Evolutionary conservation across 805 yeast species (phyloP).

Genomic region (Myxozyma nipponensis): DNA sequence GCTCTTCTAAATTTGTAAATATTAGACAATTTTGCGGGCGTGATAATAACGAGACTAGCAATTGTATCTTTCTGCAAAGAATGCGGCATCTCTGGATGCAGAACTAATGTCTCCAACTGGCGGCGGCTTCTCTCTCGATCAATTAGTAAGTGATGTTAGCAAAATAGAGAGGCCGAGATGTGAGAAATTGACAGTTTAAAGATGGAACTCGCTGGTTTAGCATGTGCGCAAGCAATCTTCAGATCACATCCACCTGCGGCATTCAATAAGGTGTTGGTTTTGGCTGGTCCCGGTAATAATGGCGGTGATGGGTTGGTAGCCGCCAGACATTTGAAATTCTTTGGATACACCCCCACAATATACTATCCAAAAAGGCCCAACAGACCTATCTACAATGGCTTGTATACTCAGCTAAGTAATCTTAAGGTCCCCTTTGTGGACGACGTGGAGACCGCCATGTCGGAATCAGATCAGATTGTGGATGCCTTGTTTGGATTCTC

Average conservation of each 20-base stretch:
- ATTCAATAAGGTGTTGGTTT: constrained; percentile 51
- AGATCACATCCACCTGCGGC: constrained; percentile 56
- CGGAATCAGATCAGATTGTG: constrained; percentile 49
- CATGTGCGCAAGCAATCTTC: constrained; percentile 85
- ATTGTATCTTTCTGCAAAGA: constrained; percentile 33
- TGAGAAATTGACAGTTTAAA: too few species aligned
- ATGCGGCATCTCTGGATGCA: constrained; percentile 75
- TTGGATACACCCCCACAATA: constrained; percentile 73
- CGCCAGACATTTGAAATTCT: constrained; percentile 78
- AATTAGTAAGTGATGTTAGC: constrained; percentile 41
- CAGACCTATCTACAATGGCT: constrained; percentile 42
- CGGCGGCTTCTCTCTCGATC: constrained; percentile 77
- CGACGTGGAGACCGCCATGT: constrained; percentile 39
- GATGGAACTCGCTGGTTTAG: constrained; percentile 95
- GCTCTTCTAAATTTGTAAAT: neutral
- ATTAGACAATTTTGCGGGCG: too few species aligned
- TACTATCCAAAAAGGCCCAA: constrained; percentile 72
- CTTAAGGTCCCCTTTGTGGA: constrained; percentile 59
- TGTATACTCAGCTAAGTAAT: constrained; percentile 63
- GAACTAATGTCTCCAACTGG: constrained; percentile 71
- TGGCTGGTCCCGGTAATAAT: constrained; percentile 95
- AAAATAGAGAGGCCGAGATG: neutral
- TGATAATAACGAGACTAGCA: neutral
- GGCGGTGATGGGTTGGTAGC: constrained; percentile 97
- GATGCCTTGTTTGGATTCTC: constrained; percentile 94